phyloP scores from a whole-genome alignment of 352 stramenopile species.

The Pythium dissimile region DNA sequence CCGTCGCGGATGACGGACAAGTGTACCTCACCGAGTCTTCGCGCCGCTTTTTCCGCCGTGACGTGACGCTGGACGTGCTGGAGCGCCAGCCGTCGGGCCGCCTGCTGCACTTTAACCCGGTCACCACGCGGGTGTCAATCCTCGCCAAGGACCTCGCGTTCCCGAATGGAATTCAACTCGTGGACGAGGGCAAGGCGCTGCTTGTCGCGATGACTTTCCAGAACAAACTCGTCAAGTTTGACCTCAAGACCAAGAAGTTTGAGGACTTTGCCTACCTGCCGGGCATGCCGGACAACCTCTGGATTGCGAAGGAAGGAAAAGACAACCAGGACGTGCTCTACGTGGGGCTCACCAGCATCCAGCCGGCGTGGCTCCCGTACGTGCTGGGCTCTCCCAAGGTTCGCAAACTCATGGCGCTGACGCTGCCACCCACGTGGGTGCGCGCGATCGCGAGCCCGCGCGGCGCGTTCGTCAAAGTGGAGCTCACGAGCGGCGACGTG shows the following conservation, averaged over 20 bases:
- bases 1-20: constrained; percentile 35
- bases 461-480: constrained; percentile 40
- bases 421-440: constrained; percentile 37
- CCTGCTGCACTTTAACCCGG: constrained; percentile 47
- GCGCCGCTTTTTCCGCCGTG: constrained; percentile 41
- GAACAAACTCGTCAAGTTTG: constrained; percentile 58
- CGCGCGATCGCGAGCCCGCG: constrained; percentile 30
- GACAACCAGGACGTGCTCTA: constrained; percentile 30
- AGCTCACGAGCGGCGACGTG: constrained; percentile 43
- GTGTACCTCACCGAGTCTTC: constrained; percentile 64
- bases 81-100: constrained; percentile 42
- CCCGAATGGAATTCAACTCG: constrained; percentile 44
- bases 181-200: constrained; percentile 33
- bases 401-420: constrained; percentile 53
- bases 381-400: constrained; percentile 34
- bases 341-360: constrained; percentile 36
- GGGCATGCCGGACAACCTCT: constrained; percentile 50
- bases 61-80: constrained; percentile 43
- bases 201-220: constrained; percentile 48
- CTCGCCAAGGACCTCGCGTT: constrained; percentile 33
- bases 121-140: constrained; percentile 23
- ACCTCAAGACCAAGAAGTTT: constrained; percentile 34
- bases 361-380: constrained; percentile 26
- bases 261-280: constrained; percentile 62
- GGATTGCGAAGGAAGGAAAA: constrained; percentile 29